Percentiles rank a stretch among this genome's conserved stretches.
Conservation (phyloP, 2,329 filamentous ascomycete species). For the Samsoniella hepiali region DNA sequence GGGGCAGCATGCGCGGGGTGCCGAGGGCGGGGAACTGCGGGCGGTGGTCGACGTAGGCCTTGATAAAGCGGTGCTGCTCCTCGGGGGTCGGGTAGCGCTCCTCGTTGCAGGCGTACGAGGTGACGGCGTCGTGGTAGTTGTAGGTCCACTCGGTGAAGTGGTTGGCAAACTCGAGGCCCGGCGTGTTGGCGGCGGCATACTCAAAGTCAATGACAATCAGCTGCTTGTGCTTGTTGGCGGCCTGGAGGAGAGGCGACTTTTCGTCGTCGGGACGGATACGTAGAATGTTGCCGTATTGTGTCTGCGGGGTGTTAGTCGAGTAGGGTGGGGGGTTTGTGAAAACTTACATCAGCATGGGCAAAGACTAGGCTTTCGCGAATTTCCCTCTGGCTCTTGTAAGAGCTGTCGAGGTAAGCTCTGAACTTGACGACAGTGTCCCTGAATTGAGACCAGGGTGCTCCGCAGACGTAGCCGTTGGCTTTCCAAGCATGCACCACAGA, state of each 20-base stretch:
- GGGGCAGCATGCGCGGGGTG: slow-evolving; percentile 48
- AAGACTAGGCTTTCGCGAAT: slow-evolving; percentile 80
- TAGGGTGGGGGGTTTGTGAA: background rate
- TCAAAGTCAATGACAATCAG: slow-evolving; percentile 98
- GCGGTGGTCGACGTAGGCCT: slow-evolving; percentile 80
- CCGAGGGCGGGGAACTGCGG: slow-evolving; percentile 59
- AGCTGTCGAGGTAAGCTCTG: slow-evolving; percentile 65
- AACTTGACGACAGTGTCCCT: slow-evolving; percentile 73
- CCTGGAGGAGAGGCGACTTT: slow-evolving; percentile 81
- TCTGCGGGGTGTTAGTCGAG: slow-evolving; percentile 49
- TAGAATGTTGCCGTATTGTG: slow-evolving; percentile 97
- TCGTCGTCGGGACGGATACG: slow-evolving; percentile 64
- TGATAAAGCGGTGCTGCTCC: slow-evolving; percentile 81
- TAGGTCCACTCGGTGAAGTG: slow-evolving; percentile 99
- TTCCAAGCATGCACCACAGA: slow-evolving; percentile 56
- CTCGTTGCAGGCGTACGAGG: slow-evolving; percentile 65
- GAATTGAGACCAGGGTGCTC: slow-evolving; percentile 79
- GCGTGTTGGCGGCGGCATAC: slow-evolving; percentile 85
- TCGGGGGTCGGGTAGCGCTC: slow-evolving; percentile 71
- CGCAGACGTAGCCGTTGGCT: slow-evolving; percentile 71
- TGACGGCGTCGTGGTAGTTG: slow-evolving; percentile 79
- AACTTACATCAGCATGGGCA: slow-evolving; percentile 90
- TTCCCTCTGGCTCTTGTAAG: slow-evolving; percentile 64
- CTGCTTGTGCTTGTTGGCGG: slow-evolving; percentile 92
- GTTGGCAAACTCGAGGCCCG: slow-evolving; percentile 90